phyloP scores from a whole-genome alignment of 192 early-diverging fungal genomes.

The Entomortierella beljakovae region DNA sequence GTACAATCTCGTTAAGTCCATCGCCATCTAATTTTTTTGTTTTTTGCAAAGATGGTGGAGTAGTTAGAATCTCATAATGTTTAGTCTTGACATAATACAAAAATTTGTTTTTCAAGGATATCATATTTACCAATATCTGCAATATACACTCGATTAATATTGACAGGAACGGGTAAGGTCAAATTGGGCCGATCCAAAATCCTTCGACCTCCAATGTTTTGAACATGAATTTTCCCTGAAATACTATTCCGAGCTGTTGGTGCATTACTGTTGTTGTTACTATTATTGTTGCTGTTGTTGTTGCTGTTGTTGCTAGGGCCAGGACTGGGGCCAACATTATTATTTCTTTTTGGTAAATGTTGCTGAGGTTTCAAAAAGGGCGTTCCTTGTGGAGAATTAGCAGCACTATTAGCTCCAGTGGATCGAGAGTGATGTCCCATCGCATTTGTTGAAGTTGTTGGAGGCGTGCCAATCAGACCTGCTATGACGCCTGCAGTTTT shows the following conservation, averaged over 20 bases:
- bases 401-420: slow-evolving; percentile 15
- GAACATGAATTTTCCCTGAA: slow-evolving; percentile 12
- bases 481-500: slow-evolving; percentile 24
- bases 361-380: slow-evolving; percentile 34
- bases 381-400: slow-evolving; percentile 39
- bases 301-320: too few species aligned
- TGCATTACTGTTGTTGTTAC: not conserved
- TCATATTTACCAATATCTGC: slow-evolving; percentile 62
- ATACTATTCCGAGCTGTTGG: slow-evolving; percentile 2
- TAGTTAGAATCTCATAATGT: too few species aligned
- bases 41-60: not conserved
- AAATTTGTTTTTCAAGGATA: not conserved
- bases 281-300: too few species aligned
- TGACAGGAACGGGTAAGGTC: slow-evolving; percentile 66
- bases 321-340: too few species aligned
- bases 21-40: slow-evolving; percentile 57
- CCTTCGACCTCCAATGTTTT: slow-evolving; percentile 22
- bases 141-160: slow-evolving; percentile 66
- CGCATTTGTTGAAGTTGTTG: not conserved
- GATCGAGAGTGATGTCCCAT: slow-evolving; percentile 12
- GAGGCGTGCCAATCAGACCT: slow-evolving; percentile 32
- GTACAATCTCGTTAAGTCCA: slow-evolving; percentile 63
- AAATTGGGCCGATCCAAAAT: slow-evolving; percentile 50
- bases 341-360: not conserved
- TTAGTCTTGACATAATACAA: too few species aligned